phyloP scores from a whole-genome alignment of 352 stramenopile genomes.

The Globisporangium cylindrosporum region DNA sequence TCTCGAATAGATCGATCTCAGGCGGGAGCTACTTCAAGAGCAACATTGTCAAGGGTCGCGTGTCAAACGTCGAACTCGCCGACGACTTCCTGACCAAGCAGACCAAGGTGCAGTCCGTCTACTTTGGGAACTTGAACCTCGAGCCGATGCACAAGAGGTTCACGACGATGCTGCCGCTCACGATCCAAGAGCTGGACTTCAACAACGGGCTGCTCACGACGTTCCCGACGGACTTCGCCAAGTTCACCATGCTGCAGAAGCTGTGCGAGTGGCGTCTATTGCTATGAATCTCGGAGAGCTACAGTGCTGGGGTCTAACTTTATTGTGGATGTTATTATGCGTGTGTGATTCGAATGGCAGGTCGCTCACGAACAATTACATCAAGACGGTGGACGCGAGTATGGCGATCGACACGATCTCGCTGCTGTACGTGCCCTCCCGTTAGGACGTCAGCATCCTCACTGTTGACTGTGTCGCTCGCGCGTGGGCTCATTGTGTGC shows the following conservation, averaged over 20 bases:
- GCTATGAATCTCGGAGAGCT: too few relatives aligned
- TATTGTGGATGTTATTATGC: too few relatives aligned
- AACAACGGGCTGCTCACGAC: neutral
- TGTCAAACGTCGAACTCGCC: conserved; percentile 4
- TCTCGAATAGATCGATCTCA: neutral
- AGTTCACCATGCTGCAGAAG: neutral
- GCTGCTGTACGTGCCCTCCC: too few relatives aligned
- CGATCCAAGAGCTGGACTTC: neutral
- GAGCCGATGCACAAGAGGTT: too few relatives aligned
- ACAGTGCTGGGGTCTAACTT: neutral
- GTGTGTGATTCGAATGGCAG: too few relatives aligned
- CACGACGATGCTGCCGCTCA: neutral
- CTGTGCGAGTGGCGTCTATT: neutral
- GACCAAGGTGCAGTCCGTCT: neutral
- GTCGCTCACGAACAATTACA: too few relatives aligned
- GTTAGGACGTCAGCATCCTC: too few relatives aligned
- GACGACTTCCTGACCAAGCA: neutral
- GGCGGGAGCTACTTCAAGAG: neutral
- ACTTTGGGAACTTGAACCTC: neutral
- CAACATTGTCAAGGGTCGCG: neutral
- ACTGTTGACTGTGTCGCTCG: too few relatives aligned
- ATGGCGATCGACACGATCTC: too few relatives aligned
- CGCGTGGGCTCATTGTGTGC: too few relatives aligned
- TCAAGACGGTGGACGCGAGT: too few relatives aligned
- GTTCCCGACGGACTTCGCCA: neutral